Percentiles rank a stretch among this genome's conserved stretches.
These are phyloP conservation scores for Monilinia fructigena DNA, from an alignment of 2,329 filamentous ascomycete genomes.

Conservation along the genomic window DNA sequence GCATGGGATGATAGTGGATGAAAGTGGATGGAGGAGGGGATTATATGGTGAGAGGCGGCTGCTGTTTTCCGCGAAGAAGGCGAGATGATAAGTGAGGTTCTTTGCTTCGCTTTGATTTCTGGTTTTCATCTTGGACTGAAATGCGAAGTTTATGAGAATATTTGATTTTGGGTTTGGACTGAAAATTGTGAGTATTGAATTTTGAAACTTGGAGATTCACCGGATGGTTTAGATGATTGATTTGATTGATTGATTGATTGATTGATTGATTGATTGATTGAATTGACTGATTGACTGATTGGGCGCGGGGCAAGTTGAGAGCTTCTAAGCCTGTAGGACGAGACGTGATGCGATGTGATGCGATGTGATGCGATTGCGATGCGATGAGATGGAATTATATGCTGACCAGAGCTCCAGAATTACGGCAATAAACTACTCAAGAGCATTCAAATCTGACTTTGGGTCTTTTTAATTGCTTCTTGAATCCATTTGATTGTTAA, in stretches of 20 bases:
- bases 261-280: background rate
- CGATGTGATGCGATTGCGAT: background rate
- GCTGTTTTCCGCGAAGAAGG: conserved; percentile 1
- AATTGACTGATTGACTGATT: background rate
- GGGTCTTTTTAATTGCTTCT: background rate
- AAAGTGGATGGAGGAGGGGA: background rate
- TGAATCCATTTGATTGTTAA: background rate
- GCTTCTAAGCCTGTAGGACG: background rate
- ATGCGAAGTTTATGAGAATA: background rate
- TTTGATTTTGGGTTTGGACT: background rate
- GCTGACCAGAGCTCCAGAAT: conserved; percentile 15
- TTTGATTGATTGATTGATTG: background rate
- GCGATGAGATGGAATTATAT: background rate
- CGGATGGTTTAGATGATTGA: background rate
- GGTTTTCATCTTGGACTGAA: background rate
- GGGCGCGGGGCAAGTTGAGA: conserved; percentile 18
- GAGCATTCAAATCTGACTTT: background rate
- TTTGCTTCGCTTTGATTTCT: background rate
- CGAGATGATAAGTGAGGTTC: background rate
- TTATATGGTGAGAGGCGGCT: conserved; percentile 8
- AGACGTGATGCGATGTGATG: no score
- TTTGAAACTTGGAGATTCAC: background rate
- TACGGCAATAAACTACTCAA: background rate
- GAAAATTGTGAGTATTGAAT: background rate
- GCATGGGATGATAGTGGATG: background rate